Percentiles rank a stretch among this genome's conserved stretches.
These are phyloP conservation scores for Saccharomycopsis fodiens DNA, from an alignment of 805 yeast species.

Conservation along the genomic window DNA sequence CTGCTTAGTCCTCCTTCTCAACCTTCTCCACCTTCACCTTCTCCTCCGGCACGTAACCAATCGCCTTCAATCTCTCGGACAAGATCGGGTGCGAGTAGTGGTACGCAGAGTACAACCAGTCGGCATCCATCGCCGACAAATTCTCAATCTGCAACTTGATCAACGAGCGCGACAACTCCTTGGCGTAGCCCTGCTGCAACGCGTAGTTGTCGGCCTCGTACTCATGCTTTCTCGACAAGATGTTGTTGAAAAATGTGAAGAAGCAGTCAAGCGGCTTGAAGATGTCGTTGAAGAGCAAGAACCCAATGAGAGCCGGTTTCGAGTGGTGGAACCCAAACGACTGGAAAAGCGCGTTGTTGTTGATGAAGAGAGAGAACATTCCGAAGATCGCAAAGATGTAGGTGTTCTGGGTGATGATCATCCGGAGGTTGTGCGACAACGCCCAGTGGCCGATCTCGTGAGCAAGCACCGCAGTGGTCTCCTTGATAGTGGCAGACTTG, in stretches of 20 bases:
- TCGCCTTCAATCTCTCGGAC: slow-evolving; percentile 78
- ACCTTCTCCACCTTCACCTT: slow-evolving; percentile 10
- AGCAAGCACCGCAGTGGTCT: slow-evolving; percentile 92
- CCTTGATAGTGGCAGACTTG: slow-evolving; percentile 63
- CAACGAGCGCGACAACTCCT: slow-evolving; percentile 62
- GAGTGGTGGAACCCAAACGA: slow-evolving; percentile 67
- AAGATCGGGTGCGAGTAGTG: slow-evolving; percentile 88
- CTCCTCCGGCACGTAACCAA: slow-evolving; percentile 33
- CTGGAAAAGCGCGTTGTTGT: slow-evolving; percentile 67
- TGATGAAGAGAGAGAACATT: slow-evolving; percentile 70
- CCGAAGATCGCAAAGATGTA: slow-evolving; percentile 61
- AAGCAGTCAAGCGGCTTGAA: slow-evolving; percentile 70
- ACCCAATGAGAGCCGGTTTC: slow-evolving; percentile 75
- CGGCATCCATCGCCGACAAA: slow-evolving; percentile 80
- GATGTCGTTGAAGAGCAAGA: slow-evolving; percentile 69
- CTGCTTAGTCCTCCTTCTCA: slow-evolving; percentile 7
- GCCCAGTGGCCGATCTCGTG: slow-evolving; percentile 99
- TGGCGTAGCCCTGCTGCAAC: slow-evolving; percentile 60
- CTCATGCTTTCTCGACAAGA: slow-evolving; percentile 78
- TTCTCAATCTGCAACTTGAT: slow-evolving; percentile 74
- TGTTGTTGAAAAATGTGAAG: slow-evolving; percentile 57
- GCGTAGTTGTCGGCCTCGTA: slow-evolving; percentile 92
- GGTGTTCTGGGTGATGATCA: slow-evolving; percentile 56
- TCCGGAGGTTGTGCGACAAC: slow-evolving; percentile 75
- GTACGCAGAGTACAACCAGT: slow-evolving; percentile 81